A percentile compares a stretch with the other conserved stretches of the same genome.
These are phyloP conservation scores for Rhinocladiella mackenziei DNA, from an alignment of 2,329 filamentous ascomycete genomes.

Conservation along the genomic window DNA sequence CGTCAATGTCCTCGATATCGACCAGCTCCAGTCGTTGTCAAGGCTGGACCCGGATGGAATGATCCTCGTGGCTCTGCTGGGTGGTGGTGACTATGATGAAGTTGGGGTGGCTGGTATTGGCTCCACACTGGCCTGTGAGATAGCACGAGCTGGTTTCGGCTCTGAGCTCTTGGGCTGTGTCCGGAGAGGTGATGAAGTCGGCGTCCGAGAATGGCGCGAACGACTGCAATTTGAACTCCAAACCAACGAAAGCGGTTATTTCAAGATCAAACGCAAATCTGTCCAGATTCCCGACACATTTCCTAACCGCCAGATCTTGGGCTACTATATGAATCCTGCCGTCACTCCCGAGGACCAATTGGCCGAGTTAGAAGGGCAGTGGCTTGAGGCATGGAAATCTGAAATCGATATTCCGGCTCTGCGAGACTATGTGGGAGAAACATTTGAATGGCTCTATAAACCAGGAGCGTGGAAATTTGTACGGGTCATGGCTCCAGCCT, in stretches of 20 bases:
- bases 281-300: constrained; percentile 75
- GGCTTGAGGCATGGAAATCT: constrained; percentile 47
- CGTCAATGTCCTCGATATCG: constrained; percentile 72
- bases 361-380: constrained; percentile 50
- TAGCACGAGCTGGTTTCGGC: constrained; percentile 83
- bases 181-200: constrained; percentile 29
- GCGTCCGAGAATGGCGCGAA: constrained; percentile 60
- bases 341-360: constrained; percentile 64
- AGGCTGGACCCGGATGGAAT: constrained; percentile 81
- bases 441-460: constrained; percentile 80
- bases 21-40: constrained; percentile 52
- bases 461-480: constrained; percentile 81
- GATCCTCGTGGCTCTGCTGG: constrained; percentile 91
- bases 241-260: constrained; percentile 79
- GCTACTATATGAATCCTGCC: constrained; percentile 83
- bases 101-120: constrained; percentile 85
- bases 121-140: constrained; percentile 82
- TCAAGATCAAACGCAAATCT: constrained; percentile 69
- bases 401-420: constrained; percentile 64
- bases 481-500: constrained; percentile 69
- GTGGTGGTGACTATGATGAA: constrained; percentile 88
- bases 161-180: constrained; percentile 38
- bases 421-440: constrained; percentile 69
- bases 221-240: constrained; percentile 69
- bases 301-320: constrained; percentile 71